phyloP scores from a whole-genome alignment of 2,329 filamentous ascomycete genomes.

The Cladophialophora exuberans region DNA sequence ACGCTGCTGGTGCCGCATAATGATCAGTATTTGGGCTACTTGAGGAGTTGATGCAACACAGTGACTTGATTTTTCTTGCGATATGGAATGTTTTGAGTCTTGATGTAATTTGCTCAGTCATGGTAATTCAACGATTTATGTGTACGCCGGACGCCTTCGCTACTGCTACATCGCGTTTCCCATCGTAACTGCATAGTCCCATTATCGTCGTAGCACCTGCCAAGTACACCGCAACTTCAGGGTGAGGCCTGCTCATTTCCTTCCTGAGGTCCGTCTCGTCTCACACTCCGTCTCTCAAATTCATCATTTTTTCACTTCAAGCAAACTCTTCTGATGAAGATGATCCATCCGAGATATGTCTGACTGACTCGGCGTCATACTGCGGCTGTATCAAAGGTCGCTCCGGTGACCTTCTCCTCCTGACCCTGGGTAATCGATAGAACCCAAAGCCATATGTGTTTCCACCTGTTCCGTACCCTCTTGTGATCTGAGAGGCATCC shows the following conservation, averaged over 20 bases:
- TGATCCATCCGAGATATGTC: slow-evolving; percentile 11
- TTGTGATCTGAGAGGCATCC: slow-evolving; percentile 20
- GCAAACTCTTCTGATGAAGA: slow-evolving; percentile 3
- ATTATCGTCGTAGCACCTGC: not conserved
- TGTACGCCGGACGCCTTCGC: slow-evolving; percentile 1
- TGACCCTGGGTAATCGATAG: slow-evolving; percentile 19
- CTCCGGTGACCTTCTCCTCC: slow-evolving; percentile 4
- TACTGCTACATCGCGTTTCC: not conserved
- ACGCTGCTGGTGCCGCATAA: slow-evolving; percentile 34
- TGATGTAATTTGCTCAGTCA: not conserved
- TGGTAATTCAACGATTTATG: not conserved
- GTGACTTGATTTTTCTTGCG: not conserved
- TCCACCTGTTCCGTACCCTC: slow-evolving; percentile 18
- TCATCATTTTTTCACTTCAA: not conserved
- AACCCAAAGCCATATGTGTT: slow-evolving; percentile 23
- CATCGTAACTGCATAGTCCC: not conserved
- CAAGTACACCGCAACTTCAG: not conserved
- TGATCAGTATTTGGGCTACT: not conserved
- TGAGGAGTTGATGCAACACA: not conserved
- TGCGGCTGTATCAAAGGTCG: slow-evolving; percentile 14
- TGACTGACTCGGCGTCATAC: slow-evolving; percentile 7
- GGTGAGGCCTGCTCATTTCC: not conserved
- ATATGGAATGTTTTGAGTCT: not conserved
- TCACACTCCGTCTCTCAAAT: not conserved
- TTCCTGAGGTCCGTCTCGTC: not conserved